Evolutionary conservation across 179 eudicot species (phyloP).

Genomic region (Silene noctiflora): DNA sequence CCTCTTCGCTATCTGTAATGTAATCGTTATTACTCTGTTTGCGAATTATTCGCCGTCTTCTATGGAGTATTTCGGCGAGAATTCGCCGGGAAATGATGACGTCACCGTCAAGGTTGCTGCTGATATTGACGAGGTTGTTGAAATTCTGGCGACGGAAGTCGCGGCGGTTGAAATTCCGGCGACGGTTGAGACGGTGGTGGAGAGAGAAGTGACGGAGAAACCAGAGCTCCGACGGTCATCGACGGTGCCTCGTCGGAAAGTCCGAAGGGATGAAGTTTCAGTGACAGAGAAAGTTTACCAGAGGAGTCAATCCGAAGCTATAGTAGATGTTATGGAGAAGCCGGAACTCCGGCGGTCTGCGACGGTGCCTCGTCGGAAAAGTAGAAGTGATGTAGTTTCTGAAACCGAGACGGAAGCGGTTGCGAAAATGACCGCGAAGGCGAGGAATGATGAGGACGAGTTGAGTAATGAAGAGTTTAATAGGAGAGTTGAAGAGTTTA

Average conservation of each 20-base stretch:
- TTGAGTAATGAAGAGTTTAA: conserved; percentile 65
- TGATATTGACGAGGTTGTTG: conserved; percentile 13
- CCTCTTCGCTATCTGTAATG: conserved; percentile 60
- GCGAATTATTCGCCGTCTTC: conserved; percentile 17
- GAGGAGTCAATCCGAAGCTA: conserved; percentile 40
- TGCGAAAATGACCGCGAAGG: not conserved
- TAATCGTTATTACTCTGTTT: conserved; percentile 41
- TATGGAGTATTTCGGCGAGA: not conserved
- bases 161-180: not conserved
- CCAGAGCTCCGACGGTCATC: conserved; percentile 53
- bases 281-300: conserved; percentile 31
- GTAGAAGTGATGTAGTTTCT: conserved; percentile 5
- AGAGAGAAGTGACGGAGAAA: no score
- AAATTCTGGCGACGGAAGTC: not conserved
- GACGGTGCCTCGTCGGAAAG: conserved; percentile 37
- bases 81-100: not conserved
- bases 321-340: conserved; percentile 29
- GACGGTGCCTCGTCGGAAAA: conserved; percentile 38
- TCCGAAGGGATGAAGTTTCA: conserved; percentile 6
- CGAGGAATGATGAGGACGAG: conserved; percentile 3
- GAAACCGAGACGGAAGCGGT: not conserved
- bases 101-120: not conserved
- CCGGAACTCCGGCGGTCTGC: conserved; percentile 53
- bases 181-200: conserved; percentile 14
- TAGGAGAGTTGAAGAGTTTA: conserved; percentile 52